Conservation (phyloP, 805 yeast species). For the Candida insectorum region DNA sequence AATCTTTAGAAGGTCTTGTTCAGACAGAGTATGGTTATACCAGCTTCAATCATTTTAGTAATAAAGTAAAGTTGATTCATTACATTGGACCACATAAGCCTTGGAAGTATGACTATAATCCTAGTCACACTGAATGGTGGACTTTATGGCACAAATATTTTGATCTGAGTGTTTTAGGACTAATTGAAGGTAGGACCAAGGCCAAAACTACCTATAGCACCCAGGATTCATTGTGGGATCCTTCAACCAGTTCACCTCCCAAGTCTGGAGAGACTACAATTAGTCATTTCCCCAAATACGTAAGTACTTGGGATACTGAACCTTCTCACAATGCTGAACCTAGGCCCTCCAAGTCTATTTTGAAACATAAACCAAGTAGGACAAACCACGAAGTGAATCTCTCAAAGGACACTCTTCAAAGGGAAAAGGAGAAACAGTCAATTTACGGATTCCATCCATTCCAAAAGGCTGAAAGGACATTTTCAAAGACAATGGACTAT, state of each 20-base stretch:
- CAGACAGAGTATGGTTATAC: slow-evolving; percentile 16
- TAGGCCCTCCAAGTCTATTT: background rate
- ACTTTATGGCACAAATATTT: slow-evolving; percentile 30
- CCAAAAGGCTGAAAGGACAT: slow-evolving; percentile 28
- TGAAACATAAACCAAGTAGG: background rate
- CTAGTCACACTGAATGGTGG: slow-evolving; percentile 37
- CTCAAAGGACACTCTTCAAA: too few species aligned
- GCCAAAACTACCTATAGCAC: slow-evolving; percentile 10
- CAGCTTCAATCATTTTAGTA: slow-evolving; percentile 16
- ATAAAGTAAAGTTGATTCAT: slow-evolving; percentile 53
- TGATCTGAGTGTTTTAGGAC: slow-evolving; percentile 3
- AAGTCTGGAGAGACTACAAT: background rate
- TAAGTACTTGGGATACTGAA: slow-evolving; percentile 26
- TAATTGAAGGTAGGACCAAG: slow-evolving; percentile 3
- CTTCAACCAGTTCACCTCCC: slow-evolving; percentile 44
- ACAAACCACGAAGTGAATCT: background rate
- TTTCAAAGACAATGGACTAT: slow-evolving; percentile 25
- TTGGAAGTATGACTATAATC: slow-evolving; percentile 34
- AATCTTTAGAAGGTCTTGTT: slow-evolving; percentile 2
- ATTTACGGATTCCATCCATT: slow-evolving; percentile 14
- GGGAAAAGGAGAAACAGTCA: slow-evolving; percentile 10
- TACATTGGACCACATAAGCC: slow-evolving; percentile 67
- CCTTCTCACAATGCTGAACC: too few species aligned
- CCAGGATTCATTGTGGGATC: slow-evolving; percentile 39
- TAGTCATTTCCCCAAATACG: slow-evolving; percentile 4